These are phyloP conservation scores for Acacia melanoxylon DNA, from an alignment of 306 rosid species.

Conservation along the genomic window DNA sequence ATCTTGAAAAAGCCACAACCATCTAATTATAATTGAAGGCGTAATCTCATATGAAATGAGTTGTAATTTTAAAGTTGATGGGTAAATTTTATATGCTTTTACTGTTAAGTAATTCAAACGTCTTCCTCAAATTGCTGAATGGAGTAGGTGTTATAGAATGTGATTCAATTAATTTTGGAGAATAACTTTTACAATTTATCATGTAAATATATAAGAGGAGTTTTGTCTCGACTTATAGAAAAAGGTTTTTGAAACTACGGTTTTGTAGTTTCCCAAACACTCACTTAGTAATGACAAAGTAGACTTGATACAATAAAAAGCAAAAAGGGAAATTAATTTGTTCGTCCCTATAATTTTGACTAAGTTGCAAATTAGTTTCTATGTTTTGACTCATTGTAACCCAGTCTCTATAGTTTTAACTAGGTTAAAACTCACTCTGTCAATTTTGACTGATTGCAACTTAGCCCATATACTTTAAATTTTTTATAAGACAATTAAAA, in stretches of 20 bases:
- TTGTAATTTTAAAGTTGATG: not conserved
- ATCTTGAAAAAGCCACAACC: not conserved
- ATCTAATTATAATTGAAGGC: not conserved
- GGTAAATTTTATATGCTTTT: not conserved
- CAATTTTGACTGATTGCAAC: too few species aligned
- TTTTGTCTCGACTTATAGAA: too few species aligned
- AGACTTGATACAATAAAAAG: too few species aligned
- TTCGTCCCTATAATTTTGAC: too few species aligned
- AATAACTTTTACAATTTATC: too few species aligned
- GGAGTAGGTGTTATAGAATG: not conserved
- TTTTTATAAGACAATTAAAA: too few species aligned
- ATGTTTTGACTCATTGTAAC: fast-evolving
- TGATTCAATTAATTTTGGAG: too few species aligned
- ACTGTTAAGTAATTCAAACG: not conserved
- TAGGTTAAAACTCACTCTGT: fast-evolving
- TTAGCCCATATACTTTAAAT: too few species aligned
- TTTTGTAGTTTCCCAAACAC: too few species aligned
- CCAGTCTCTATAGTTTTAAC: fast-evolving
- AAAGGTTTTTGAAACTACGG: too few species aligned
- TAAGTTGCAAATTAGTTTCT: fast-evolving
- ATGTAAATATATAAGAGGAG: too few species aligned
- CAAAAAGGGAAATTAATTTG: too few species aligned
- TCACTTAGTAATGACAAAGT: not conserved
- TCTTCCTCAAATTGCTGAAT: not conserved
- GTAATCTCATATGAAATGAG: not conserved